Conservation (phyloP, 2,329 filamentous ascomycete species). For the Grosmannia penicillata region DNA sequence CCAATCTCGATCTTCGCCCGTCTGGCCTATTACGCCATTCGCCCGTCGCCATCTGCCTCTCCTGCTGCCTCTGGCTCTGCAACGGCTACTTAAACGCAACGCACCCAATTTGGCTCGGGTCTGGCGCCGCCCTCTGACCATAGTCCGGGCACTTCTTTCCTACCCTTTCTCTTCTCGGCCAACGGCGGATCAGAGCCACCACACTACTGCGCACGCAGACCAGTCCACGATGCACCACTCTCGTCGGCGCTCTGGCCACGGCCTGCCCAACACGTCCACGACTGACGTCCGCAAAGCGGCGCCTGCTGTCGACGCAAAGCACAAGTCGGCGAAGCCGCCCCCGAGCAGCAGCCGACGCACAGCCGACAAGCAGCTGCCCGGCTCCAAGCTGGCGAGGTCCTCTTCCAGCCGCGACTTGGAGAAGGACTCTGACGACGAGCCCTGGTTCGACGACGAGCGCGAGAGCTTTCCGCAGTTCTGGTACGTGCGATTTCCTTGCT, state of each 20-base stretch:
- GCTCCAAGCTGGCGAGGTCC: constrained; percentile 34
- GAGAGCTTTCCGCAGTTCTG: constrained; percentile 53
- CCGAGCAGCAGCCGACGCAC: constrained; percentile 19
- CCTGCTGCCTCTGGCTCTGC: too few relatives aligned
- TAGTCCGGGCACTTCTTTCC: too few relatives aligned
- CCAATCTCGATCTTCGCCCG: too few relatives aligned
- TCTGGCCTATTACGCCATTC: too few relatives aligned
- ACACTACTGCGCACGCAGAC: too few relatives aligned
- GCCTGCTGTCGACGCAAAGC: constrained; percentile 24
- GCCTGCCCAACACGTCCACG: constrained; percentile 34
- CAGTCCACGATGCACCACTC: constrained; percentile 40
- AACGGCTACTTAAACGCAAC: too few relatives aligned
- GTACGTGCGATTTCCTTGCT: constrained; percentile 28
- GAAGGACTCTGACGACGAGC: constrained; percentile 32
- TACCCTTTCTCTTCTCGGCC: too few relatives aligned
- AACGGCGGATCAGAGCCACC: too few relatives aligned
- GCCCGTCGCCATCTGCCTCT: too few relatives aligned
- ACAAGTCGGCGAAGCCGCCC: constrained; percentile 23
- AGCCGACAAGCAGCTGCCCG: constrained; percentile 12
- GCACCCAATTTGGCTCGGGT: too few relatives aligned
- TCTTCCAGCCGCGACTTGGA: constrained; percentile 30
- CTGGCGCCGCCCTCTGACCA: too few relatives aligned
- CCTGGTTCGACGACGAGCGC: constrained; percentile 40
- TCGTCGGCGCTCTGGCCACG: constrained; percentile 41
- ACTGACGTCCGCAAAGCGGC: constrained; percentile 40